Evolutionary conservation across 176 grass and related monocot genomes (phyloP).

Genomic region (Carex scoparia): DNA sequence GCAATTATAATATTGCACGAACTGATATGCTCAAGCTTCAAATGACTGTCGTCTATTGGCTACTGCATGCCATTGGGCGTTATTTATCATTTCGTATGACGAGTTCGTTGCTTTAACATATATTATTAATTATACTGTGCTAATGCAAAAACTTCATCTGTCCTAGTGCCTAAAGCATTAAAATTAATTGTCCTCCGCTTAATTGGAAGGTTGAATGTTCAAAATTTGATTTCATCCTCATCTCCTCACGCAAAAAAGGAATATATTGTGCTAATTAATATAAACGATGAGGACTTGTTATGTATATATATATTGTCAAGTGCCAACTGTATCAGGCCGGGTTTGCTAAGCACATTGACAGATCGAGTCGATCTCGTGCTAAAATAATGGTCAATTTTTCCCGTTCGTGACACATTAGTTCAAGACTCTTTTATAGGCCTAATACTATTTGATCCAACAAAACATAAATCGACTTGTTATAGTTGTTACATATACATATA

Average conservation of each 20-base stretch:
- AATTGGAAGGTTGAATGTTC: no score
- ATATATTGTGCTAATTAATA: not conserved
- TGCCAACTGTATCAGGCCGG: not conserved
- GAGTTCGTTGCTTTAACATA: no score
- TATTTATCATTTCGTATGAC: not conserved
- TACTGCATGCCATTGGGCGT: not conserved
- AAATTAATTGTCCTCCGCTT: no score
- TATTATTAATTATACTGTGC: no score
- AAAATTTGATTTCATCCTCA: no score
- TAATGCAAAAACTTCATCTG: no score
- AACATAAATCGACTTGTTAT: not conserved
- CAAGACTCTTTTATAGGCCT: not conserved
- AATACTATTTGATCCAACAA: not conserved
- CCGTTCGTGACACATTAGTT: not conserved
- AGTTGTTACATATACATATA: no score
- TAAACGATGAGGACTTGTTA: not conserved
- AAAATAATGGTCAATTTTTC: not conserved
- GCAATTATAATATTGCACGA: not conserved
- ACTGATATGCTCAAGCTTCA: not conserved
- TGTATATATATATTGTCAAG: not conserved
- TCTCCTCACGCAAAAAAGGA: no score
- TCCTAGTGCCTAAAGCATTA: no score
- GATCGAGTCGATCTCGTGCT: not conserved
- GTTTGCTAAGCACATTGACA: not conserved
- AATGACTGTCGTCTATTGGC: not conserved